Conservation (phyloP, 345 rosid species). For the Punica granatum region DNA sequence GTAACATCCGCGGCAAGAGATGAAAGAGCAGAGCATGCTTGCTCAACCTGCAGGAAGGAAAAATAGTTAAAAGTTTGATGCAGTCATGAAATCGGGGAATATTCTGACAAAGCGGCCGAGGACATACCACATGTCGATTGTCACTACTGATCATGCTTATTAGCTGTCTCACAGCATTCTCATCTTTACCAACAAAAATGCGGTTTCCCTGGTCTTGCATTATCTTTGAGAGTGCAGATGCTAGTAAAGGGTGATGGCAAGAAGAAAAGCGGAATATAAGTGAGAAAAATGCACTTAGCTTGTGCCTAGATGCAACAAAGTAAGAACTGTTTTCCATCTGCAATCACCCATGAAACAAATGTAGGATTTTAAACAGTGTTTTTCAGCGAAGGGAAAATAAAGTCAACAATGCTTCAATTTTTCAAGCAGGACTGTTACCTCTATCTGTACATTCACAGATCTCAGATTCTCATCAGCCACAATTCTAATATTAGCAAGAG, state of each 20-base stretch:
- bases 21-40: conserved; percentile 93
- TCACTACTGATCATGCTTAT: conserved; percentile 99
- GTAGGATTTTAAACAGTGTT: conserved; percentile 12
- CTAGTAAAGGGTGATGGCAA: conserved; percentile 96
- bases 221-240: conserved; percentile 94
- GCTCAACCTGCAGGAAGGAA: conserved; percentile 63
- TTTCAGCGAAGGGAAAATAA: not conserved
- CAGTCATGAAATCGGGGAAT: conserved; percentile 10
- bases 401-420: not conserved
- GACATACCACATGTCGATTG: conserved; percentile 79
- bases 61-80: conserved; percentile 14
- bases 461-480: conserved; percentile 87
- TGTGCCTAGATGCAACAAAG: conserved; percentile 90
- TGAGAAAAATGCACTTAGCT: conserved; percentile 96
- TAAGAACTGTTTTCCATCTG: conserved; percentile 93
- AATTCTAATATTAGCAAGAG: conserved; percentile 87
- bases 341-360: conserved; percentile 20
- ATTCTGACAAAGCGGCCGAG: conserved; percentile 16
- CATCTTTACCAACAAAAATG: conserved; percentile 88
- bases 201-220: conserved; percentile 95
- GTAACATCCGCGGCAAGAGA: conserved; percentile 89
- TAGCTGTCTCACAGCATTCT: conserved; percentile 96
- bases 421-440: conserved; percentile 39
- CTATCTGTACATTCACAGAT: conserved; percentile 84
- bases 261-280: conserved; percentile 97